These are phyloP conservation scores for Candida neerlandica DNA, from an alignment of 1,139 yeast species.

Conservation along the genomic window DNA sequence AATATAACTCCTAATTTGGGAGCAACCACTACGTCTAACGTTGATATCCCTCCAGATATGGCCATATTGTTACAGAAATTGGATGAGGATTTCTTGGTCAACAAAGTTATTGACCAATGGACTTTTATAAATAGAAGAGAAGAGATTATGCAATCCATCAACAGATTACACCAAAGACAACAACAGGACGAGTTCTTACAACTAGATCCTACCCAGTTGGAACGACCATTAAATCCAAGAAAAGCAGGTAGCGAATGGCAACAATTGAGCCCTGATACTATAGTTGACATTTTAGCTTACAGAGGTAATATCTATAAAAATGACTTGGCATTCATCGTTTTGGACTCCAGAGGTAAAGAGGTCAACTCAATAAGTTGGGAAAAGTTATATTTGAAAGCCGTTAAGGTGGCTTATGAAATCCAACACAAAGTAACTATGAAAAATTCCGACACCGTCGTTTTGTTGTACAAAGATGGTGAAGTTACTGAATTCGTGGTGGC, in stretches of 20 bases:
- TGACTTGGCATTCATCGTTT: conserved; percentile 70
- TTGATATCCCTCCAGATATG: conserved; percentile 52
- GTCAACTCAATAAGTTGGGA: conserved; percentile 83
- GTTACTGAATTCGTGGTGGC: conserved; percentile 85
- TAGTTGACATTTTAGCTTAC: conserved; percentile 72
- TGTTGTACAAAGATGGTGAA: conserved; percentile 83
- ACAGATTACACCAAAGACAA: conserved; percentile 38
- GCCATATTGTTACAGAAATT: conserved; percentile 43
- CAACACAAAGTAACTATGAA: conserved; percentile 69
- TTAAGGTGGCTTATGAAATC: conserved; percentile 86
- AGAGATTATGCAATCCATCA: conserved; percentile 46
- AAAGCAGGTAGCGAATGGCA: conserved; percentile 19
- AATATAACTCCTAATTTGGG: conserved; percentile 12
- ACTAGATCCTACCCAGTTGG: conserved; percentile 46
- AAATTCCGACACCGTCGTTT: conserved; percentile 80
- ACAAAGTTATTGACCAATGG: conserved; percentile 51
- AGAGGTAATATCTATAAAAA: conserved; percentile 67
- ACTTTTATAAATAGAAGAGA: conserved; percentile 50
- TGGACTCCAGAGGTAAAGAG: conserved; percentile 85
- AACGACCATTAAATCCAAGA: conserved; percentile 64
- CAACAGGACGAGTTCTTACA: conserved; percentile 24
- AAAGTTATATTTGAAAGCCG: conserved; percentile 78
- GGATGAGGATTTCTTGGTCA: conserved; percentile 46
- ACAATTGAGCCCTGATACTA: conserved; percentile 47
- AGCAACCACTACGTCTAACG: conserved; percentile 7